Evolutionary conservation across 169 alveolate genomes (phyloP).

Genomic region (Fabrea salina): DNA sequence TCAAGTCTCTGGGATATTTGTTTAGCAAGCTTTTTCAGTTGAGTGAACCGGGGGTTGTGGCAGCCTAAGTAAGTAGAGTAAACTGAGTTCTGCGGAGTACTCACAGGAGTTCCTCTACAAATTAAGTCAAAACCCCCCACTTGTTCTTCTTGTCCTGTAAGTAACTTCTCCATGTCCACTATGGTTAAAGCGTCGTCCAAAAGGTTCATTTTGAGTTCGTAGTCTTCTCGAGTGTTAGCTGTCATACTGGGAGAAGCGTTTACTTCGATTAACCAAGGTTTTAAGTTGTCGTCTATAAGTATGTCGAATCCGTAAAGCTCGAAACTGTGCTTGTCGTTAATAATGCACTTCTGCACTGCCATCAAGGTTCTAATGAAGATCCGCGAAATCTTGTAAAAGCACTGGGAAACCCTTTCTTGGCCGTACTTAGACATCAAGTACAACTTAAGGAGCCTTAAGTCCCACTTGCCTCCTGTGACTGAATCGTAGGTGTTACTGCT

Average conservation of each 20-base stretch:
- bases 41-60: conserved; percentile 73
- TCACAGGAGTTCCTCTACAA: conserved; percentile 71
- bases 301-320: conserved; percentile 95
- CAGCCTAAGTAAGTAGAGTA: conserved; percentile 78
- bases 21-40: conserved; percentile 81
- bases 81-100: conserved; percentile 64
- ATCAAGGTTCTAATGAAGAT: conserved; percentile 73
- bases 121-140: conserved; percentile 88
- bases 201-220: conserved; percentile 83
- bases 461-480: conserved; percentile 69
- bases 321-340: conserved; percentile 85
- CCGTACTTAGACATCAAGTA: conserved; percentile 75
- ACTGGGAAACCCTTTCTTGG: conserved; percentile 75
- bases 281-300: conserved; percentile 86
- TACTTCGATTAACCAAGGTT: conserved; percentile 96
- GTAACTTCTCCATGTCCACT: conserved; percentile 84
- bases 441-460: conserved; percentile 60
- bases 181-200: conserved; percentile 89
- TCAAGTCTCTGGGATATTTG: conserved; percentile 70
- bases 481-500: conserved; percentile 87
- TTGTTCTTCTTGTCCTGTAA: conserved; percentile 84
- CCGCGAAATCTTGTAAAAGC: conserved; percentile 70
- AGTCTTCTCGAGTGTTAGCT: conserved; percentile 88
- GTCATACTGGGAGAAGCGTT: conserved; percentile 94
- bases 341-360: conserved; percentile 76